Percentiles rank a stretch among this genome's conserved stretches.
These are phyloP conservation scores for Sugiyamaella lignohabitans DNA, from an alignment of 805 yeast species.

Conservation along the genomic window DNA sequence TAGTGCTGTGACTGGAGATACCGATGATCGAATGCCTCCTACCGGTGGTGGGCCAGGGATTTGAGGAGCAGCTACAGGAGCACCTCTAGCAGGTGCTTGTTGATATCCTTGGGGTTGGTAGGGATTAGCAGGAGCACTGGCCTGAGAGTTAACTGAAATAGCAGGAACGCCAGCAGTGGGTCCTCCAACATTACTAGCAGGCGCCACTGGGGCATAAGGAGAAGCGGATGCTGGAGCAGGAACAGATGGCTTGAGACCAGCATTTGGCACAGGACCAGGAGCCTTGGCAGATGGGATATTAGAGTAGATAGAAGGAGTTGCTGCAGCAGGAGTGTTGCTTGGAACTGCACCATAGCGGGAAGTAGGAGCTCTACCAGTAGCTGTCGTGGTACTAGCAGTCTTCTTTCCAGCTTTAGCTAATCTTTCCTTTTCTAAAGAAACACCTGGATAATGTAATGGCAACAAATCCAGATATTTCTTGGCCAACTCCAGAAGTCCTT, in stretches of 20 bases:
- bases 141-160: background rate
- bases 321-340: background rate
- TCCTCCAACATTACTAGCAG: slow-evolving; percentile 6
- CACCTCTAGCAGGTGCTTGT: background rate
- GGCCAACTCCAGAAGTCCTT: slow-evolving; percentile 81
- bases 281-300: background rate
- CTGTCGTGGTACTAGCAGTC: slow-evolving; percentile 12
- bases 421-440: slow-evolving; percentile 68
- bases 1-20: no score
- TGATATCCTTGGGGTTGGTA: slow-evolving; percentile 17
- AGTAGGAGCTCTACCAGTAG: slow-evolving; percentile 13
- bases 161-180: slow-evolving; percentile 8
- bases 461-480: slow-evolving; percentile 57
- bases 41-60: slow-evolving; percentile 16
- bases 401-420: slow-evolving; percentile 36
- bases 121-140: slow-evolving; percentile 10
- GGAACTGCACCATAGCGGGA: slow-evolving; percentile 10
- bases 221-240: slow-evolving; percentile 5
- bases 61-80: background rate
- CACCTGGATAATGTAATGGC: slow-evolving; percentile 68
- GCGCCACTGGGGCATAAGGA: slow-evolving; percentile 18
- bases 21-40: slow-evolving; percentile 18
- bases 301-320: slow-evolving; percentile 5
- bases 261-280: background rate
- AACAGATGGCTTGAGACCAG: background rate